These are phyloP conservation scores for Penicillium cosmopolitanum DNA, from an alignment of 495 filamentous ascomycete genomes.

Conservation along the genomic window DNA sequence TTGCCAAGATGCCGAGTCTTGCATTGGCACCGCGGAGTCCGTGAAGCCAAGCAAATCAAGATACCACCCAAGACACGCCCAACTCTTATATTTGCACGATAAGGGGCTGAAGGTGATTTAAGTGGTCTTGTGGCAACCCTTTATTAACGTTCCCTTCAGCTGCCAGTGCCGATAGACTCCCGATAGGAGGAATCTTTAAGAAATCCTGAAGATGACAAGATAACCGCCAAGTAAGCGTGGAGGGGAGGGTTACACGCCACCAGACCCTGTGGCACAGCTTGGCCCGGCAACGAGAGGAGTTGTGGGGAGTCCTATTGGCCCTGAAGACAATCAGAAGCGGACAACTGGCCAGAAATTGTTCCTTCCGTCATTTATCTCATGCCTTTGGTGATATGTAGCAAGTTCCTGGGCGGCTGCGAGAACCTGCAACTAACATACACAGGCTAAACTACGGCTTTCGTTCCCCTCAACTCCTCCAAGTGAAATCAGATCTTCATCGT, in stretches of 20 bases:
- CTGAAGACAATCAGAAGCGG: background rate
- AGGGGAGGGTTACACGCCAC: constrained; percentile 20
- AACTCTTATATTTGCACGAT: constrained; percentile 15
- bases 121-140: background rate
- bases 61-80: constrained; percentile 27
- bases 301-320: constrained; percentile 3
- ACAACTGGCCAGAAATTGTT: background rate
- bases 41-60: constrained; percentile 21
- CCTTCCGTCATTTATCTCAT: constrained; percentile 4
- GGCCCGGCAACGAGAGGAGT: background rate
- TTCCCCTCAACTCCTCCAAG: too few relatives aligned
- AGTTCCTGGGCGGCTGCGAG: background rate
- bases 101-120: background rate
- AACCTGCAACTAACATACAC: background rate
- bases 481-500: too few relatives aligned
- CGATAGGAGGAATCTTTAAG: background rate
- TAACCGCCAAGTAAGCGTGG: constrained; percentile 8
- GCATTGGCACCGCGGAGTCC: constrained; percentile 24
- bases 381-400: too few relatives aligned
- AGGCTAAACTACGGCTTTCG: too few relatives aligned
- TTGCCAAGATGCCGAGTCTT: constrained; percentile 22
- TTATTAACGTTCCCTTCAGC: background rate
- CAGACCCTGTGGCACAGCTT: constrained; percentile 7
- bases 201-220: background rate
- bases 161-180: background rate